A percentile compares a stretch with the other conserved stretches of the same genome.
phyloP scores from a whole-genome alignment of 352 stramenopile species.

The Globisporangium okanoganense region DNA sequence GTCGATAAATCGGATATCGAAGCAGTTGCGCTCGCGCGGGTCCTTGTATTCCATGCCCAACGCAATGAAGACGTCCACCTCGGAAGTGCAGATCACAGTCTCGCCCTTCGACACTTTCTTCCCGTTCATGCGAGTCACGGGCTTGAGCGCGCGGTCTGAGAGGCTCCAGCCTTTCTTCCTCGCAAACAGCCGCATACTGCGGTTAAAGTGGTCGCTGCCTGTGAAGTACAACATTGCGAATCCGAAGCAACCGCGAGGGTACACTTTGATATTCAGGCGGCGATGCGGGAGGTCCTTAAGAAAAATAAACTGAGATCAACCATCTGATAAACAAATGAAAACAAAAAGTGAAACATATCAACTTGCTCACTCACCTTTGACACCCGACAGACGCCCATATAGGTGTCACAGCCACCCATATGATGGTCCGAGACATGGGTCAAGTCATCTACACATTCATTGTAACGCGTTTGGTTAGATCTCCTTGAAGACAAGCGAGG shows the following conservation, averaged over 20 bases:
- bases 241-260: constrained; percentile 70
- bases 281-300: constrained; percentile 43
- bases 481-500: neutral
- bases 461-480: neutral
- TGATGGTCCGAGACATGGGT: constrained; percentile 56
- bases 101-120: constrained; percentile 60
- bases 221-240: constrained; percentile 91
- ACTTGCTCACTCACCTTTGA: constrained; percentile 28
- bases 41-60: constrained; percentile 85
- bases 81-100: constrained; percentile 69
- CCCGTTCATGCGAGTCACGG: constrained; percentile 48
- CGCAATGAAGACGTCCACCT: constrained; percentile 85
- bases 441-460: constrained; percentile 47
- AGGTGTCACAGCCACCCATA: constrained; percentile 60
- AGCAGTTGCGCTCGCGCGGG: constrained; percentile 70
- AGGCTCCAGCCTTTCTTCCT: constrained; percentile 78
- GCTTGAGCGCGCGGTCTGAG: constrained; percentile 66
- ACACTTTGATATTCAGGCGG: constrained; percentile 86
- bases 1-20: constrained; percentile 78
- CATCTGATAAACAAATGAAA: neutral
- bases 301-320: neutral
- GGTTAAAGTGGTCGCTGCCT: constrained; percentile 90
- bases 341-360: neutral
- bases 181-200: constrained; percentile 77
- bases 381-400: constrained; percentile 84